Percentiles rank a stretch among this genome's conserved stretches.
Conservation (phyloP, 345 rosid species). For the Citrus medica region DNA sequence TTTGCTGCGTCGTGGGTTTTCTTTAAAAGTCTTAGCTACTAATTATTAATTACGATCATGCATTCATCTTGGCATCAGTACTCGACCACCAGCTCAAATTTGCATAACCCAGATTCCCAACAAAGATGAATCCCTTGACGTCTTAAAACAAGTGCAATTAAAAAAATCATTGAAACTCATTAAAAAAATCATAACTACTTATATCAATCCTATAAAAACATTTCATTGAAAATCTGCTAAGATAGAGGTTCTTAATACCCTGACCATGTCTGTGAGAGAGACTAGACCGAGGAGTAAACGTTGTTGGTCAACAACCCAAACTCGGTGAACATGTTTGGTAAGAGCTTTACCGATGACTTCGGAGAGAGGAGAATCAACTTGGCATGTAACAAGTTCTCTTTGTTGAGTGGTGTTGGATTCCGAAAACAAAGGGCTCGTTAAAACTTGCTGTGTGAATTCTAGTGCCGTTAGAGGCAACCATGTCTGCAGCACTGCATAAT, state of each 20-base stretch:
- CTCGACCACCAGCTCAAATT: no score
- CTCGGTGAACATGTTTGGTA: conserved; percentile 61
- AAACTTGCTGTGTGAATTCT: conserved; percentile 50
- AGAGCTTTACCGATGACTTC: conserved; percentile 63
- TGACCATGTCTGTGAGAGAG: conserved; percentile 64
- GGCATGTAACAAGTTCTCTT: conserved; percentile 53
- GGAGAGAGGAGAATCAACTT: conserved; percentile 33
- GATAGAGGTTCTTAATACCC: conserved; percentile 39
- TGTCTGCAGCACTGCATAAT: conserved; percentile 45
- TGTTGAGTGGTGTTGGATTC: conserved; percentile 9
- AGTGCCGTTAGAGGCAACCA: conserved; percentile 54
- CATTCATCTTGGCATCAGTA: no score
- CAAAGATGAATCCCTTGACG: no score
- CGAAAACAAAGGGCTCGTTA: conserved; percentile 29
- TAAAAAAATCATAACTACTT: no score
- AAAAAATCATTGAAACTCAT: no score
- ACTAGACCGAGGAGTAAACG: conserved; percentile 49
- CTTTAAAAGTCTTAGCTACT: no score
- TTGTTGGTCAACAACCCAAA: conserved; percentile 65
- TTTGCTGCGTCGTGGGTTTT: no score
- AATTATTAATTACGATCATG: no score
- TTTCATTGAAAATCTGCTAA: conserved; percentile 6
- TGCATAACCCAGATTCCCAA: no score
- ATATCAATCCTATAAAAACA: no score
- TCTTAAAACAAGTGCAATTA: no score